Conservation (phyloP, 768 basidiomycete genomes). For the Pholiota conissans region DNA sequence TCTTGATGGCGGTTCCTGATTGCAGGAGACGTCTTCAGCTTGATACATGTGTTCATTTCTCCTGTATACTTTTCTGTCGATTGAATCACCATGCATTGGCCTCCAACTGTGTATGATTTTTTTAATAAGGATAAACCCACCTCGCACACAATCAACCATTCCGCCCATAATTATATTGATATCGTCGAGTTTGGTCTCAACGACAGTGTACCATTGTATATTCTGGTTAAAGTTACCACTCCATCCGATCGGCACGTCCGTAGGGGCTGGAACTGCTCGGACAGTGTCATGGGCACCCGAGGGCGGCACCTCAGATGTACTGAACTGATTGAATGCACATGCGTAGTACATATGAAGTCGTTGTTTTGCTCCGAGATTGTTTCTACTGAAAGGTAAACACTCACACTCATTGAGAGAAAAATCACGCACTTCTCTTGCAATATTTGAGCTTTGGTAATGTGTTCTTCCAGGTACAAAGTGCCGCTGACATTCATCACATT, state of each 20-base stretch:
- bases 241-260: constrained; percentile 57
- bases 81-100: too few relatives aligned
- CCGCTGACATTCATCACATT: constrained; percentile 79
- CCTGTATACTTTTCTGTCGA: constrained; percentile 57
- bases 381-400: constrained; percentile 39
- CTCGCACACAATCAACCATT: constrained; percentile 87
- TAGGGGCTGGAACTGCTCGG: constrained; percentile 12
- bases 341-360: constrained; percentile 76
- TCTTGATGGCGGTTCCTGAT: too few relatives aligned
- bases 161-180: constrained; percentile 78
- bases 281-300: constrained; percentile 21
- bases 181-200: constrained; percentile 79
- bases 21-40: constrained; percentile 81
- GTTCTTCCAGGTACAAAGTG: constrained; percentile 76
- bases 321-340: constrained; percentile 89
- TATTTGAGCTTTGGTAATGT: constrained; percentile 55
- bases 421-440: constrained; percentile 62
- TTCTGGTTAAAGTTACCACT: constrained; percentile 85
- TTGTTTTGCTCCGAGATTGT: constrained; percentile 63
- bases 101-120: too few relatives aligned
- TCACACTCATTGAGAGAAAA: background rate
- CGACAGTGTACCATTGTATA: constrained; percentile 87
- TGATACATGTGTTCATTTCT: constrained; percentile 72
- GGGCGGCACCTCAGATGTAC: constrained; percentile 54
- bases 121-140: too few relatives aligned